phyloP scores from a whole-genome alignment of 495 filamentous ascomycete genomes.

The Sabuloglossum arenarium region DNA sequence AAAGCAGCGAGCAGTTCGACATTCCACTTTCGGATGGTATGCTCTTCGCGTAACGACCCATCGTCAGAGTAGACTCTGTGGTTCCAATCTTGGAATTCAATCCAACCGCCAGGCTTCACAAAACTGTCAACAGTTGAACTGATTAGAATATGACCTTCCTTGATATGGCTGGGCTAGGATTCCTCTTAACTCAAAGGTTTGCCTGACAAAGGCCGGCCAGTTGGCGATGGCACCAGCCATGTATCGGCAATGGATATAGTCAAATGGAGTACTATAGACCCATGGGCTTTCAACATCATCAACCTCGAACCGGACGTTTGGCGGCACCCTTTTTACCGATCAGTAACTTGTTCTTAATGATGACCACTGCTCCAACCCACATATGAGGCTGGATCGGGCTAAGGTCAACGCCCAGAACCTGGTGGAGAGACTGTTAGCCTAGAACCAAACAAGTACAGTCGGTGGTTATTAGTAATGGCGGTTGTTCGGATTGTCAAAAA shows the following conservation, averaged over 20 bases:
- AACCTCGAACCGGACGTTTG: conserved; percentile 4
- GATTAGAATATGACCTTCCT: no score
- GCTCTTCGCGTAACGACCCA: conserved; percentile 21
- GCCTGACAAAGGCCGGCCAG: not conserved
- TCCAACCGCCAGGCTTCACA: conserved; percentile 34
- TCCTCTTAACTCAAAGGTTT: not conserved
- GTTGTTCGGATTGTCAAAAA: no score
- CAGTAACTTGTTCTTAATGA: not conserved
- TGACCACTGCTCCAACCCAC: not conserved
- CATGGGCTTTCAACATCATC: conserved; percentile 2
- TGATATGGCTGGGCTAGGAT: not conserved
- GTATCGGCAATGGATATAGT: conserved; percentile 86
- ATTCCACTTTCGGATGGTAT: conserved; percentile 16
- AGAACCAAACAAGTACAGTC: not conserved
- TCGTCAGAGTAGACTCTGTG: conserved; percentile 30
- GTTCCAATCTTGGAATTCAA: conserved; percentile 33
- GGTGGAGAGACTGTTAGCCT: not conserved
- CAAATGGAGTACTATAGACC: conserved; percentile 65
- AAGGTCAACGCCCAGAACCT: conserved; percentile 4
- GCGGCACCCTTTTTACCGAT: not conserved
- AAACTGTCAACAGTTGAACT: no score
- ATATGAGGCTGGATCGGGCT: not conserved
- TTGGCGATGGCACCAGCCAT: conserved; percentile 42
- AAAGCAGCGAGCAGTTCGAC: conserved; percentile 17
- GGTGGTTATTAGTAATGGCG: no score